A percentile compares a stretch with the other conserved stretches of the same genome.
Conservation (phyloP, 2,329 filamentous ascomycete genomes). For the Alternaria rosae region DNA sequence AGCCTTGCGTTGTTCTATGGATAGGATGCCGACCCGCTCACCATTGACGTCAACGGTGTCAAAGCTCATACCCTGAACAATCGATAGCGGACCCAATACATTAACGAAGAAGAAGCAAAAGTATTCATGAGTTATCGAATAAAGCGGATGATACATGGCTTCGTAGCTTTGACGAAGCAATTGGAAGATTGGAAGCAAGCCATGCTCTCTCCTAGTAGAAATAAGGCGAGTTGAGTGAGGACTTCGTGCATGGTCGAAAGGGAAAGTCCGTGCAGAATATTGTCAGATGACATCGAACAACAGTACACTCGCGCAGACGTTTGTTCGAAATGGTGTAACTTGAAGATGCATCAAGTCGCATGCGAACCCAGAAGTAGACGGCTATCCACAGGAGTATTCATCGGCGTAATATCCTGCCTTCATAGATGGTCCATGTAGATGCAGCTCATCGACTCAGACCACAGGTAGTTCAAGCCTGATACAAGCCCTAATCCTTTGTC, state of each 20-base stretch:
- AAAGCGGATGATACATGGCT: background rate
- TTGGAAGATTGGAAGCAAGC: background rate
- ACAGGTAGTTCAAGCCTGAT: background rate
- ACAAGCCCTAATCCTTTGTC: background rate
- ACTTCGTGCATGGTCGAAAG: background rate
- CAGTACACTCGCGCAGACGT: background rate
- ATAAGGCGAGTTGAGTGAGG: background rate
- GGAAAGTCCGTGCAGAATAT: background rate
- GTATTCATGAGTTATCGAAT: background rate
- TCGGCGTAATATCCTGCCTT: background rate
- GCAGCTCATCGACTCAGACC: background rate
- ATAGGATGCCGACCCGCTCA: constrained; percentile 1
- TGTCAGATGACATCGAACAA: background rate
- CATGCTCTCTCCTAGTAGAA: background rate
- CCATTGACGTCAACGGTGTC: constrained; percentile 10
- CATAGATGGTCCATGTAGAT: background rate
- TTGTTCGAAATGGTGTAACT: background rate
- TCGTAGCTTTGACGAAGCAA: background rate
- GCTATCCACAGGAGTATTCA: background rate
- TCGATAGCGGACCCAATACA: background rate
- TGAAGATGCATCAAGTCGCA: background rate
- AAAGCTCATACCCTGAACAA: background rate
- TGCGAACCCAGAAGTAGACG: background rate
- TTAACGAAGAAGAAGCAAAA: background rate
- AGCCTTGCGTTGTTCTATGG: constrained; percentile 8